Evolutionary conservation across 139 green algal species (phyloP).

Genomic region (Chlorella sorokiniana): DNA sequence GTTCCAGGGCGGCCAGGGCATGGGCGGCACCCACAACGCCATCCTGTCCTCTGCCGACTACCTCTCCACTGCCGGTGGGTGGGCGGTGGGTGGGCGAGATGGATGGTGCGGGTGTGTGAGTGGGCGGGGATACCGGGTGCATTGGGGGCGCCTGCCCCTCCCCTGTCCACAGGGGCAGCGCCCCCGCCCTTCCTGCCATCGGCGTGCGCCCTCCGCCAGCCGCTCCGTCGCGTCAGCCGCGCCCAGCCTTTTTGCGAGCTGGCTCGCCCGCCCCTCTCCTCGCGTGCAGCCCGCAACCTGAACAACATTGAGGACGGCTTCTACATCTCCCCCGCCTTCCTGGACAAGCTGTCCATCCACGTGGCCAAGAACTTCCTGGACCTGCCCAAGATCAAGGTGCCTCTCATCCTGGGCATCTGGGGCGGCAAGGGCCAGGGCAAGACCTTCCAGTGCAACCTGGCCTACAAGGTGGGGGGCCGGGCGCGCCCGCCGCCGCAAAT

Average conservation of each 20-base stretch:
- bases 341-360: conserved; percentile 5
- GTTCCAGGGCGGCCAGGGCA: conserved; percentile 86
- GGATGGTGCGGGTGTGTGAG: background rate
- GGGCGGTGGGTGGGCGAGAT: background rate
- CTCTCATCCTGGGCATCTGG: conserved; percentile 98
- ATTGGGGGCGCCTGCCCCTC: too few relatives aligned
- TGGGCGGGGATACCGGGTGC: background rate
- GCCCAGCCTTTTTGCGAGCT: too few relatives aligned
- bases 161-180: too few relatives aligned
- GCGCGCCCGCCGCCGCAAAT: too few relatives aligned
- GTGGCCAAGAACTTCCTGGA: conserved; percentile 88
- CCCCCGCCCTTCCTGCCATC: too few relatives aligned
- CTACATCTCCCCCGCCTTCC: conserved; percentile 88
- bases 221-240: too few relatives aligned
- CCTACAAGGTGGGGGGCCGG: too few relatives aligned
- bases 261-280: background rate
- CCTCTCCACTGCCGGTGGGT: conserved; percentile 61
- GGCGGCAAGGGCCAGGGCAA: conserved; percentile 98
- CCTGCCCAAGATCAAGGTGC: conserved; percentile 90
- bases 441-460: conserved; percentile 97
- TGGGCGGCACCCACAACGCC: conserved; percentile 87
- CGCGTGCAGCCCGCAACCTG: conserved; percentile 56
- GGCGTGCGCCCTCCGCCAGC: too few relatives aligned
- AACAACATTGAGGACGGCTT: conserved; percentile 95
- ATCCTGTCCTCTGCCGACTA: conserved; percentile 91